These are phyloP conservation scores for Gentiana dahurica DNA, from an alignment of 257 asterid genomes.

Conservation along the genomic window DNA sequence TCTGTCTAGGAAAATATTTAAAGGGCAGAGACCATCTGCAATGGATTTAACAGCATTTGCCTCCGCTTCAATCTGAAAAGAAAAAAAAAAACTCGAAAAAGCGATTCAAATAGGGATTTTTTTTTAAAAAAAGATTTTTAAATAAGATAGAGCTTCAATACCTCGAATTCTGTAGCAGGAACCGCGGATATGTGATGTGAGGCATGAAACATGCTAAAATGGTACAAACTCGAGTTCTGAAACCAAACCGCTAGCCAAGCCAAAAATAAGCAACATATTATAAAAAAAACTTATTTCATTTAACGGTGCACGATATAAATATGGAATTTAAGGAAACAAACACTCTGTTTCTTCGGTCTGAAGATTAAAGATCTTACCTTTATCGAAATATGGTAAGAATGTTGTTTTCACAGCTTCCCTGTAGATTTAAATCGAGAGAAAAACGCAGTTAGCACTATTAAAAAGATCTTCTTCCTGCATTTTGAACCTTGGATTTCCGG, in stretches of 20 bases:
- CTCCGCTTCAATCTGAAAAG: slow-evolving; percentile 87
- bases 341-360: slow-evolving; percentile 1
- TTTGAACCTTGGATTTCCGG: neutral
- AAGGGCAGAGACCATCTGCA: slow-evolving; percentile 51
- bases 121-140: neutral
- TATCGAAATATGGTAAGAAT: slow-evolving; percentile 49
- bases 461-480: neutral
- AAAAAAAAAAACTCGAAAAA: slow-evolving; percentile 7
- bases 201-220: slow-evolving; percentile 94
- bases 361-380: slow-evolving; percentile 43
- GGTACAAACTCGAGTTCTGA: slow-evolving; percentile 89
- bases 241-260: slow-evolving; percentile 82
- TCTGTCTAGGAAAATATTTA: slow-evolving; percentile 59
- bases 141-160: slow-evolving; percentile 14
- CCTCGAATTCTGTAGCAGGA: slow-evolving; percentile 74
- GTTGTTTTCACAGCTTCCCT: slow-evolving; percentile 65
- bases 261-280: slow-evolving; percentile 28
- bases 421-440: too few relatives aligned
- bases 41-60: slow-evolving; percentile 47
- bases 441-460: too few relatives aligned
- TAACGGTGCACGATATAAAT: too few relatives aligned
- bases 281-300: too few relatives aligned
- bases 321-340: slow-evolving; percentile 1
- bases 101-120: slow-evolving; percentile 3
- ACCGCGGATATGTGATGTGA: slow-evolving; percentile 76